Conservation (phyloP, 2,329 filamentous ascomycete genomes). For the Talaromyces sp. region DNA sequence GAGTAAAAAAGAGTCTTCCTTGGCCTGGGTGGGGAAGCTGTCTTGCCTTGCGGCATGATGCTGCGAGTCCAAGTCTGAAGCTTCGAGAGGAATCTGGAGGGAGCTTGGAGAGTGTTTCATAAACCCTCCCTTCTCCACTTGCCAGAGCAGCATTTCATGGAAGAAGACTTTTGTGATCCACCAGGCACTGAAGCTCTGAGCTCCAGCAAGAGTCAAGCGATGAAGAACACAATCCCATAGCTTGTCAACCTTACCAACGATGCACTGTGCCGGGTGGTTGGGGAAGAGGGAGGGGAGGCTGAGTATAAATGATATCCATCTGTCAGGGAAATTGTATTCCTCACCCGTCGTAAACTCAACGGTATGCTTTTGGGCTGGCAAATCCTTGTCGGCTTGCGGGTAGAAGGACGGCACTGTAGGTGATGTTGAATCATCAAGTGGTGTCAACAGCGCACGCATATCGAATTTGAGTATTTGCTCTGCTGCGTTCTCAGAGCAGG, state of each 20-base stretch:
- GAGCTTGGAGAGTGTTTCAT: conserved; percentile 51
- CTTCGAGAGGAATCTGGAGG: conserved; percentile 22
- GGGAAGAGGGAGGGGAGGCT: conserved; percentile 35
- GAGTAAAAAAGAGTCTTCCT: conserved; percentile 35
- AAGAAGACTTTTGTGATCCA: conserved; percentile 87
- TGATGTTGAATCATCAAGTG: conserved; percentile 28
- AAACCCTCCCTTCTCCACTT: conserved; percentile 86
- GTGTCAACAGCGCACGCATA: conserved; percentile 37
- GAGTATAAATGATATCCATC: conserved; percentile 42
- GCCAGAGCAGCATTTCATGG: conserved; percentile 87
- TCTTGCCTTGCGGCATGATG: conserved; percentile 15
- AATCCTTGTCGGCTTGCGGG: conserved; percentile 26
- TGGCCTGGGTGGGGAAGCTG: conserved; percentile 20
- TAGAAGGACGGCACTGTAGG: conserved; percentile 28
- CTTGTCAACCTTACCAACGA: conserved; percentile 39
- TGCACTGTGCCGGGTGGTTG: conserved; percentile 38
- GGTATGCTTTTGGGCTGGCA: conserved; percentile 27
- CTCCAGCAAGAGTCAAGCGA: conserved; percentile 39
- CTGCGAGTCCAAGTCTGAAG: conserved; percentile 13
- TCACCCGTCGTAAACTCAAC: conserved; percentile 32
- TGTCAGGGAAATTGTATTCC: conserved; percentile 45
- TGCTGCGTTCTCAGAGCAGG: conserved; percentile 28
- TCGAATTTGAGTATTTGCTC: conserved; percentile 41
- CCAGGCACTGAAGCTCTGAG: conserved; percentile 44
- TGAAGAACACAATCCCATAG: conserved; percentile 41